Base-by-base conservation (phyloP, 192 early-diverging fungal genomes). In the Cetraspora pellucida region DNA sequence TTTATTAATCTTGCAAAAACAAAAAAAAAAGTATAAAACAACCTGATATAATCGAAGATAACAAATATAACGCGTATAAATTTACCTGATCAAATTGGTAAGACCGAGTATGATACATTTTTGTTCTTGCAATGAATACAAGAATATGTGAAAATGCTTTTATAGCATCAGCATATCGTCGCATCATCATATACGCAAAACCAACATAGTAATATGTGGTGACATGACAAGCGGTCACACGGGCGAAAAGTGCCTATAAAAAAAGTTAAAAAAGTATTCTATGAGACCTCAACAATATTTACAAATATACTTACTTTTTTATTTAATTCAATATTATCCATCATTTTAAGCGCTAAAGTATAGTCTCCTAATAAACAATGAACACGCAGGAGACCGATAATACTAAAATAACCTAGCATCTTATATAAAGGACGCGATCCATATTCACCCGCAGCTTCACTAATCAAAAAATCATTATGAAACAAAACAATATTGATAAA, bases 171-270 rank as follows among this genome's bases (percentile, higher is more conserved):
- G 95, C 90, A 79, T 97, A 98, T 77, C 97, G 88, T 59, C 95
- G 87, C 95, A 97, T 94, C 97, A 98, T 98, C 93, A 97, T 91
- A 87, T 97, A 98, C 44, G 95, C 90, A 81, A 98, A 97, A 52
- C 95, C 97, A 45, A 97, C 93, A 84, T 97, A 97, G 87, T 98
- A 98, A 88, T 94, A 97, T 11, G 95, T 94, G 21, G 95, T 96
- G 44, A 98, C 95, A 79, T 98, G 95, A 87, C 96, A 97, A 6
- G 95, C 95, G n/a, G 95, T 96, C 7, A 98, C 96, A 45, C 97
- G 90, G 21, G 96, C 92, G 85, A 95, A 97, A 72, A 97, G 89
- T 25, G 93, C 95, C 83, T 91, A 85, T 19, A 44, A 5, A 44
- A 28, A 71, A 65, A 65, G 13, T 37, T 54, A 54, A 19, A 54